A percentile compares a stretch with the other conserved stretches of the same genome.
These are phyloP conservation scores for Spiraea crenata DNA, from an alignment of 331 rosid genomes.

Conservation along the genomic window DNA sequence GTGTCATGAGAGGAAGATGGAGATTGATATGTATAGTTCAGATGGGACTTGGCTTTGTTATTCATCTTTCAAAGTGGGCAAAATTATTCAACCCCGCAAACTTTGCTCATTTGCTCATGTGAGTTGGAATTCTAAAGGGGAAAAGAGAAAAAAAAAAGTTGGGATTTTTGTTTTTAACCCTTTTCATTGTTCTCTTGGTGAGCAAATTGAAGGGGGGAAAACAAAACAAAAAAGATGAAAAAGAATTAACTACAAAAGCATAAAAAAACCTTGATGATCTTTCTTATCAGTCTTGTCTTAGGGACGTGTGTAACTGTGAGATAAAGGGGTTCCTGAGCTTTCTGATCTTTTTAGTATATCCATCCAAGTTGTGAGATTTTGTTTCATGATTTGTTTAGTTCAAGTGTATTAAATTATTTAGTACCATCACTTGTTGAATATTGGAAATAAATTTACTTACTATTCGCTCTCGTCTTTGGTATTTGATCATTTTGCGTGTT, in stretches of 20 bases:
- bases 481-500: slow-evolving; percentile 52
- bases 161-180: neutral
- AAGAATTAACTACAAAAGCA: slow-evolving; percentile 20
- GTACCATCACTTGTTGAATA: slow-evolving; percentile 8
- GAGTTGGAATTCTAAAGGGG: slow-evolving; percentile 25
- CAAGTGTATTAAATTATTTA: neutral
- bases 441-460: slow-evolving; percentile 3
- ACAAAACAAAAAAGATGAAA: slow-evolving; percentile 2
- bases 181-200: neutral
- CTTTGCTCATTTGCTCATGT: slow-evolving; percentile 28
- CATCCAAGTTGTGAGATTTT: slow-evolving; percentile 44
- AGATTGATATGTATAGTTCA: slow-evolving; percentile 45
- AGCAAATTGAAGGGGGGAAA: slow-evolving; percentile 19
- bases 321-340: slow-evolving; percentile 56
- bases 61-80: slow-evolving; percentile 62
- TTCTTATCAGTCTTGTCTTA: slow-evolving; percentile 62
- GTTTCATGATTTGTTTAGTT: slow-evolving; percentile 17
- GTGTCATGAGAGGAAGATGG: slow-evolving; percentile 14
- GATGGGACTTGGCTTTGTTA: slow-evolving; percentile 54
- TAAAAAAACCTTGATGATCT: slow-evolving; percentile 50
- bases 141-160: neutral
- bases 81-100: slow-evolving; percentile 44
- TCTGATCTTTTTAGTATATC: slow-evolving; percentile 53
- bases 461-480: slow-evolving; percentile 19
- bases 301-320: slow-evolving; percentile 51